phyloP scores from a whole-genome alignment of 75 land plant species.

The Isoetes taiwanensis region DNA sequence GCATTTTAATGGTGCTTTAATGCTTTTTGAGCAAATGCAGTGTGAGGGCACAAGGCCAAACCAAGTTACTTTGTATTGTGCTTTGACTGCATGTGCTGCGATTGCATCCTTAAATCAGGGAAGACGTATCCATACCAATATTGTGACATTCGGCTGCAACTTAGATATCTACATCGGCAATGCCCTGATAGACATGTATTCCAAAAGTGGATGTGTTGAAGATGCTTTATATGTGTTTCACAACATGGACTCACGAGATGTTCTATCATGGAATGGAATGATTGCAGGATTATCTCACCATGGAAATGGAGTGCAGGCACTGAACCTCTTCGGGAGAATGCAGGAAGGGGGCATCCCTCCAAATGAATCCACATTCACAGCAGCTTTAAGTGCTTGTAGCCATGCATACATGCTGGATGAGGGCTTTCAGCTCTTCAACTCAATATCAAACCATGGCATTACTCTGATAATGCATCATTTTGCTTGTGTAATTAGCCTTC shows the following conservation, averaged over 20 bases:
- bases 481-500: too few relatives aligned
- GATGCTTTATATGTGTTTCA: constrained; percentile 9
- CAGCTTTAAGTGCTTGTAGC: not conserved
- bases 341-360: not conserved
- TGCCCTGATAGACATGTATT: constrained; percentile 14
- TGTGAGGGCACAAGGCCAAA: not conserved
- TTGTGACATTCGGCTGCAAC: not conserved
- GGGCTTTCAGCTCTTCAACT: too few relatives aligned
- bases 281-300: constrained; percentile 10
- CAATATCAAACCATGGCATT: too few relatives aligned
- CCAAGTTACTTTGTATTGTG: constrained; percentile 11
- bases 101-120: not conserved
- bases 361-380: constrained; percentile 1
- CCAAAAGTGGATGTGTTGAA: constrained; percentile 7
- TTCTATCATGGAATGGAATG: constrained; percentile 9
- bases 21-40: constrained; percentile 12
- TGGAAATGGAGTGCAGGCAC: constrained; percentile 4
- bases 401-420: not conserved
- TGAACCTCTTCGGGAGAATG: not conserved
- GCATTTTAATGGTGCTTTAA: constrained; percentile 9
- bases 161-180: not conserved
- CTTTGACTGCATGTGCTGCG: constrained; percentile 10
- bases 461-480: too few relatives aligned
- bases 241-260: constrained; percentile 2
- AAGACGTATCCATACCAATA: constrained; percentile 3